phyloP scores from a whole-genome alignment of 495 filamentous ascomycete genomes.

The Penicillium malachiteum region DNA sequence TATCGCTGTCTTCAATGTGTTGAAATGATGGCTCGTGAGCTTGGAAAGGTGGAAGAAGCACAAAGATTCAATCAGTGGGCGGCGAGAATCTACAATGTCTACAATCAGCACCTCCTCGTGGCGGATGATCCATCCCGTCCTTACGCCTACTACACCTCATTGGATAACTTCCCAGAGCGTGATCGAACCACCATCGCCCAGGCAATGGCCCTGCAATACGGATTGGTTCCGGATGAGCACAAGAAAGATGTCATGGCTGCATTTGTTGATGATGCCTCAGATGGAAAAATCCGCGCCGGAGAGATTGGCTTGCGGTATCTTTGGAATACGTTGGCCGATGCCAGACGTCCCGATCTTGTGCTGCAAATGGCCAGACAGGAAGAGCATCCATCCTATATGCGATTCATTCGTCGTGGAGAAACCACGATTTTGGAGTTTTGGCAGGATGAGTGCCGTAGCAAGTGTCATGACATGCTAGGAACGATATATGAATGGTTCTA shows the following conservation, averaged over 20 bases:
- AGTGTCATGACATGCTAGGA: conserved; percentile 34
- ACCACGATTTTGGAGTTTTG: conserved; percentile 30
- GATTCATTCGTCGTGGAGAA: conserved; percentile 28
- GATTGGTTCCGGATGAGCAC: conserved; percentile 17
- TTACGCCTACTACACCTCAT: conserved; percentile 26
- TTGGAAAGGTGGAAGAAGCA: conserved; percentile 19
- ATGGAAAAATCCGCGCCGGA: conserved; percentile 22
- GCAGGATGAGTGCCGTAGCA: conserved; percentile 30
- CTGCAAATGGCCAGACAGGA: conserved; percentile 30
- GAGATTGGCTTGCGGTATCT: conserved; percentile 29
- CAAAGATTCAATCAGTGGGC: conserved; percentile 20
- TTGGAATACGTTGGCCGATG: conserved; percentile 26
- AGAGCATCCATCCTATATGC: conserved; percentile 33
- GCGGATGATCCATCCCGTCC: conserved; percentile 15
- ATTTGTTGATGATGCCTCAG: conserved; percentile 23
- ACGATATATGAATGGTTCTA: conserved; percentile 35
- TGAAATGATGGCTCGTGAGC: conserved; percentile 28
- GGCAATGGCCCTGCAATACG: conserved; percentile 28
- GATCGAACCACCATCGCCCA: conserved; percentile 26
- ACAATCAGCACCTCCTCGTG: conserved; percentile 28
- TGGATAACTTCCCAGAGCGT: conserved; percentile 21
- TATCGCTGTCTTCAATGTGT: conserved; percentile 27
- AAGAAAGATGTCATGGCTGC: conserved; percentile 24
- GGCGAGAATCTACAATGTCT: conserved; percentile 18
- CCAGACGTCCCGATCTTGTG: conserved; percentile 26